Evolutionary conservation across 192 early-diverging fungal genomes (phyloP), one percentile per base, ranked within the genome.

Genomic region (Entomortierella chlamydospora): DNA sequence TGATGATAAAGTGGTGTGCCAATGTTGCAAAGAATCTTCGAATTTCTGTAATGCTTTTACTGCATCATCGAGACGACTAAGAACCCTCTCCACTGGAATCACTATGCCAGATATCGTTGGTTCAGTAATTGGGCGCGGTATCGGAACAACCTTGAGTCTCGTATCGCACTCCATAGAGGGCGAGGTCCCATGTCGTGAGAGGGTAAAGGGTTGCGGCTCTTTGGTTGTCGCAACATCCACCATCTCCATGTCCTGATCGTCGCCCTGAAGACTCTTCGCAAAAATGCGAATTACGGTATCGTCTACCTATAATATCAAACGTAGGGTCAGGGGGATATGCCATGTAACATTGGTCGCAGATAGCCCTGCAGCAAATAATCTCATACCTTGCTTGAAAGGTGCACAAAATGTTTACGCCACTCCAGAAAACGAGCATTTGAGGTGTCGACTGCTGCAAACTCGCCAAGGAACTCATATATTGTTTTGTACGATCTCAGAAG

Each of bases 371-470:
- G n/a, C 10, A 47, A 47, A 25, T 42, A 47, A 47, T 18, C 26
- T 26, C 30, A 43, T 86, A 85, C 87, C 83, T 89, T 89, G 41
- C 60, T 41, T 2, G 83, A 57, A 42, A 83, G 50, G 45, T 80
- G 81, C 0, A 78, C 62, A 43, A 82, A 67, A n/a, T 87, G 83
- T 33, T 82, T 74, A 51, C 63, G 68, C 60, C 83, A 70, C 13
- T 76, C 61, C 33, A 82, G 66, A 25, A 74, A 85, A 9, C 68
- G 59, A 11, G 50, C 55, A 34, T 61, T 55, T 28, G 81, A 60
- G 3, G 37, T 15, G 23, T 78, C 51, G 43, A 80, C 47, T 12
- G 72, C 9, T 11, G 28, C 22, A 42, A 69, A 33, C 1, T 57
- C 69, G 5, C 69, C 15, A 1, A 77, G 22, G 7, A 74, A 54